Conservation (phyloP, 148 eudicot genomes). For the Cornus florida region DNA sequence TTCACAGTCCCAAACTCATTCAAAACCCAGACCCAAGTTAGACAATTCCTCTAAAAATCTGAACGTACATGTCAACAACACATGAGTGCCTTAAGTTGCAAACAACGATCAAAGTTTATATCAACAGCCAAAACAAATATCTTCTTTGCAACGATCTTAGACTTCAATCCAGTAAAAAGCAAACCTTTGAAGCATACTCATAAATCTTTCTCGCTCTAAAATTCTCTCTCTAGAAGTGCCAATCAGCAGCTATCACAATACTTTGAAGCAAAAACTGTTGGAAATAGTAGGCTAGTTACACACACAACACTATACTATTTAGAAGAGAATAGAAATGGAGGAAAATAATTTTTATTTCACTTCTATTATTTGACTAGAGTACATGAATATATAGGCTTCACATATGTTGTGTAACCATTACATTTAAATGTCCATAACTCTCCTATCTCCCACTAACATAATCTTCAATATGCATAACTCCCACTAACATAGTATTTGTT, state of each 20-base stretch:
- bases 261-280: not conserved
- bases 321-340: too few species aligned
- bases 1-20: not conserved
- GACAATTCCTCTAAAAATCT: not conserved
- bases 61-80: not conserved
- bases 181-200: constrained; percentile 1
- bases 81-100: constrained; percentile 4
- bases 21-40: not conserved
- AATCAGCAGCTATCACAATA: not conserved
- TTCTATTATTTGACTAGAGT: too few species aligned
- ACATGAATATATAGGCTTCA: too few species aligned
- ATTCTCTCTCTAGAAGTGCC: not conserved
- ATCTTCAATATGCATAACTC: too few species aligned
- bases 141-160: not conserved
- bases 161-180: not conserved
- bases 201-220: not conserved
- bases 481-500: too few species aligned
- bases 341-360: too few species aligned
- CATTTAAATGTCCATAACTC: too few species aligned
- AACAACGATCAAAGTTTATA: not conserved
- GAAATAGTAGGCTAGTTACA: too few species aligned
- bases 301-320: too few species aligned
- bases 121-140: not conserved
- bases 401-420: too few species aligned
- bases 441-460: too few species aligned